These are phyloP conservation scores for Solanum corneliomulleri DNA, from an alignment of 257 asterid genomes.

Conservation along the genomic window DNA sequence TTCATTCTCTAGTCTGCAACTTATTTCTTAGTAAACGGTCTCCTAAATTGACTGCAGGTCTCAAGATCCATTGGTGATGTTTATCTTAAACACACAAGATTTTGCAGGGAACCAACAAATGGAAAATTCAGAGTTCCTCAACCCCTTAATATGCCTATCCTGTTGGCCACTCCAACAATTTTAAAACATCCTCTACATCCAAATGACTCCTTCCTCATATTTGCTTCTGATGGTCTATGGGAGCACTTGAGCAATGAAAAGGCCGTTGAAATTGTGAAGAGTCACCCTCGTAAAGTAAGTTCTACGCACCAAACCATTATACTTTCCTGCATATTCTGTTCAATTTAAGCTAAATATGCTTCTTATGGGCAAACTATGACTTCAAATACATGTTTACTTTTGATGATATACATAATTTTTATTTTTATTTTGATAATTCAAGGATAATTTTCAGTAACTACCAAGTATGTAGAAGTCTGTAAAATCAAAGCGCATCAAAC, in stretches of 20 bases:
- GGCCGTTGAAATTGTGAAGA: conserved; percentile 24
- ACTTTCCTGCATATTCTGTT: background rate
- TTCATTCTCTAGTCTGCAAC: background rate
- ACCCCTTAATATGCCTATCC: conserved; percentile 22
- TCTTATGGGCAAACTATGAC: background rate
- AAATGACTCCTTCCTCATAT: conserved; percentile 25
- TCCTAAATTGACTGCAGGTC: conserved; percentile 15
- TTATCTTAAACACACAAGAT: conserved; percentile 20
- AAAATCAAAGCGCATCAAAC: background rate
- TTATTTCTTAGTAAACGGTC: background rate
- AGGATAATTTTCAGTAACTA: background rate
- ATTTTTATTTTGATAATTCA: background rate
- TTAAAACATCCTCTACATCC: conserved; percentile 19
- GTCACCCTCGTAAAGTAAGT: conserved; percentile 20
- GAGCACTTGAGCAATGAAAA: conserved; percentile 27
- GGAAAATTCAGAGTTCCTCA: conserved; percentile 22
- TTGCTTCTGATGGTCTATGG: conserved; percentile 34
- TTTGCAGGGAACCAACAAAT: conserved; percentile 16
- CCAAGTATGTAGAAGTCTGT: background rate
- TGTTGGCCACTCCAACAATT: conserved; percentile 23
- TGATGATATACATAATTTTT: background rate
- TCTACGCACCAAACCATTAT: background rate
- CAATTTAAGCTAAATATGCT: background rate
- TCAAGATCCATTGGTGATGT: conserved; percentile 29
- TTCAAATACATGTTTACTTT: background rate